Percentiles rank a stretch among this genome's conserved stretches.
These are phyloP conservation scores for Jimgerdemannia lactiflua DNA, from an alignment of 192 early-diverging fungal species.

Conservation along the genomic window DNA sequence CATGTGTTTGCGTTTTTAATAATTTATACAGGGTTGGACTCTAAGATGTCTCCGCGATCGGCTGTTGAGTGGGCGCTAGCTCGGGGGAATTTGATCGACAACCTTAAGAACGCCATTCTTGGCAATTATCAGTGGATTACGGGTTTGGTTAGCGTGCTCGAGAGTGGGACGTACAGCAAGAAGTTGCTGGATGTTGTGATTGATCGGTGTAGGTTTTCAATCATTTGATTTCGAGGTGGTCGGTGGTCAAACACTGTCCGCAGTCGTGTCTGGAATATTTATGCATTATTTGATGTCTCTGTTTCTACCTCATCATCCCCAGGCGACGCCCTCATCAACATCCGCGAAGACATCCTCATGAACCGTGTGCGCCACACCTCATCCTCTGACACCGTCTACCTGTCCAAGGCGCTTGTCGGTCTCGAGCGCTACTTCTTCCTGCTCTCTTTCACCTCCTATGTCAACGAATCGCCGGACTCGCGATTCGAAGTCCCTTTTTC, in stretches of 20 bases:
- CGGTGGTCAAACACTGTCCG: not conserved
- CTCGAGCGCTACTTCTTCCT: conserved; percentile 61
- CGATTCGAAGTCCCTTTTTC: conserved; percentile 25
- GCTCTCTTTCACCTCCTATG: conserved; percentile 51
- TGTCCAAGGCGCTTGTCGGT: conserved; percentile 44
- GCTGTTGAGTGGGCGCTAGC: conserved; percentile 57
- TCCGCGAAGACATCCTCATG: conserved; percentile 56
- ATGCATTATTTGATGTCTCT: conserved; percentile 1
- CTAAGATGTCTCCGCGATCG: conserved; percentile 37
- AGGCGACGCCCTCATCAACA: conserved; percentile 53
- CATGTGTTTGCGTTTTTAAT: not conserved
- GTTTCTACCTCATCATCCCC: conserved; percentile 10
- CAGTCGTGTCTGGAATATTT: not conserved
- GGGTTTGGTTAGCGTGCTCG: conserved; percentile 38
- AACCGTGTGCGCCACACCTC: conserved; percentile 53
- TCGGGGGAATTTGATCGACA: conserved; percentile 46
- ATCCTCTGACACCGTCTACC: conserved; percentile 9
- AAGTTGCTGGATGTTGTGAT: conserved; percentile 49
- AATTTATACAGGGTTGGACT: conserved; percentile 26
- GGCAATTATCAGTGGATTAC: conserved; percentile 54
- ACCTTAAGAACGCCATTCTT: conserved; percentile 48
- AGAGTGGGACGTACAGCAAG: conserved; percentile 45
- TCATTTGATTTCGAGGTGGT: not conserved
- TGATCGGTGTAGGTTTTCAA: conserved; percentile 36
- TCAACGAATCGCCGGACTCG: conserved; percentile 29